Evolutionary conservation across 768 basidiomycete species (phyloP).

Genomic region (Porpolomopsis calyptriformis): DNA sequence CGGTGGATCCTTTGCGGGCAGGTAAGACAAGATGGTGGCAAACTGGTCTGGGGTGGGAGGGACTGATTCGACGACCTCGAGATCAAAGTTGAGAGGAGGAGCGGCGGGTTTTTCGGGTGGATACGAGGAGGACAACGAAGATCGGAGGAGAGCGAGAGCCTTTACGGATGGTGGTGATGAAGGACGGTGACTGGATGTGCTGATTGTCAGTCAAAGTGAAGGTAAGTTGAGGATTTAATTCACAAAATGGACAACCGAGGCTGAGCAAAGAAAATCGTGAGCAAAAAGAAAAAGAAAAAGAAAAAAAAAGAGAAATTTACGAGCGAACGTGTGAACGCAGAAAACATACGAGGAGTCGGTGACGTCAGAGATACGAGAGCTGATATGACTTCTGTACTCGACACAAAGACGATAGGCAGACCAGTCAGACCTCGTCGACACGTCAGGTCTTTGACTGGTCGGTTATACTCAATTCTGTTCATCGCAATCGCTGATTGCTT

Average conservation of each 20-base stretch:
- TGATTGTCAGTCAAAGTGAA: not conserved
- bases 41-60: conserved; percentile 65
- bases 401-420: conserved; percentile 55
- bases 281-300: not conserved
- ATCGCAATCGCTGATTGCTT: not conserved
- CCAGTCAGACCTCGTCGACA: conserved; percentile 51
- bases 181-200: conserved; percentile 44
- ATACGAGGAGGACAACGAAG: conserved; percentile 50
- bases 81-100: conserved; percentile 53
- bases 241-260: conserved; percentile 12
- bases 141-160: conserved; percentile 49
- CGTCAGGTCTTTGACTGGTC: conserved; percentile 62
- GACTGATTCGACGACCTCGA: conserved; percentile 57
- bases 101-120: conserved; percentile 38
- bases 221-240: not conserved
- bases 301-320: not conserved
- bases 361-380: not conserved
- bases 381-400: conserved; percentile 58
- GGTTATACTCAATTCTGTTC: not conserved
- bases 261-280: not conserved
- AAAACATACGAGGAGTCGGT: conserved; percentile 7
- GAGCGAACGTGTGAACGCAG: conserved; percentile 9
- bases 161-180: conserved; percentile 53
- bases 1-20: conserved; percentile 26
- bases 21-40: conserved; percentile 52